These are phyloP conservation scores for Hypomontagnella monticulosa DNA, from an alignment of 495 filamentous ascomycete genomes.

Conservation along the genomic window DNA sequence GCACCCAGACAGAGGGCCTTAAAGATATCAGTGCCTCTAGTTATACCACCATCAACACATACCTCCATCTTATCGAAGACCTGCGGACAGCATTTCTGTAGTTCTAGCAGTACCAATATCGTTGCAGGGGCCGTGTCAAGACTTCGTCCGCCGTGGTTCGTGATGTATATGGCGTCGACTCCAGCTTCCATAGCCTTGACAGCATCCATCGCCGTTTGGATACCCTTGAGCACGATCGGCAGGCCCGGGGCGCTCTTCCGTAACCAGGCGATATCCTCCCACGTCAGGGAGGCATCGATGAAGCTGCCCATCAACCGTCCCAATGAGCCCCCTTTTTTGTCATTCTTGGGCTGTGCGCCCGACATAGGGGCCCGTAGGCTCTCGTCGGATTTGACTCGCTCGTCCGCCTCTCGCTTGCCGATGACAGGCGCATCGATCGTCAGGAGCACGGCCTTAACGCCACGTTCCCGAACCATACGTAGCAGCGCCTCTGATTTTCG, in stretches of 20 bases:
- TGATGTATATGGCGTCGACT: conserved; percentile 68
- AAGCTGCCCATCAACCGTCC: conserved; percentile 76
- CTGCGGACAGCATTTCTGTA: conserved; percentile 67
- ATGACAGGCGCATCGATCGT: conserved; percentile 73
- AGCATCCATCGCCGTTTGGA: conserved; percentile 71
- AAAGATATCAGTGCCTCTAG: conserved; percentile 72
- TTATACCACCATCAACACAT: conserved; percentile 73
- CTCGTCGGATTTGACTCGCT: conserved; percentile 65
- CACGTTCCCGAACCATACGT: conserved; percentile 62
- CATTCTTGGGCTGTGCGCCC: conserved; percentile 66
- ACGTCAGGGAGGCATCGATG: conserved; percentile 78
- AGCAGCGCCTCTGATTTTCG: conserved; percentile 73
- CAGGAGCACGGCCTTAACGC: conserved; percentile 72
- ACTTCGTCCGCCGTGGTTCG: conserved; percentile 77
- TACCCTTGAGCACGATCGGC: conserved; percentile 71
- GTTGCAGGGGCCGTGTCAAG: conserved; percentile 71
- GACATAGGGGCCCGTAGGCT: conserved; percentile 66
- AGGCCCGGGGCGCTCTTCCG: conserved; percentile 50
- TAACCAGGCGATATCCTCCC: conserved; percentile 73
- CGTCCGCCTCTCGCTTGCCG: conserved; percentile 71
- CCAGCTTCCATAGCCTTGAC: conserved; percentile 62
- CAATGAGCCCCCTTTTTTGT: conserved; percentile 74
- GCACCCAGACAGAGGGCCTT: conserved; percentile 75
- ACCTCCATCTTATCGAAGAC: conserved; percentile 71
- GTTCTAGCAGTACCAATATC: conserved; percentile 69